Base-by-base conservation (phyloP, 2,329 filamentous ascomycete genomes). In the Didymella pomorum region DNA sequence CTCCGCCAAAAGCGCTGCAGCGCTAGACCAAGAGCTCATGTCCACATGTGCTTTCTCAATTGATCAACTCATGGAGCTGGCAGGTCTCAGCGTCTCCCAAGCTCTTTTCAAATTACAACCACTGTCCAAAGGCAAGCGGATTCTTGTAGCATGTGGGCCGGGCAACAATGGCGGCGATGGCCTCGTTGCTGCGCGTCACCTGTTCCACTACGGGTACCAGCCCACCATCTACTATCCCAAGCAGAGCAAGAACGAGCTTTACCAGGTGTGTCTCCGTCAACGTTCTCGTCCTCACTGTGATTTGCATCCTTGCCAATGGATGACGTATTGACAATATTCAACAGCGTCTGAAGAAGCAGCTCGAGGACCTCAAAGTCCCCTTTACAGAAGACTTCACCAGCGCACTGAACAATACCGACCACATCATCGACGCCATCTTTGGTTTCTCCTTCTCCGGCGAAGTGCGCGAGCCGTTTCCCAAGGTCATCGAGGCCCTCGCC, bases 11-110 rank as follows among this genome's bases (percentile, higher is more conserved):
- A 91, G 92, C 64, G 95, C 95, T 0, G 89, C 91, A 0, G 90
- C 92, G 46, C 85, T 99, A 18, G 95, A 99, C 75, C 89, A 91
- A 77, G 94, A 99, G 75, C 88, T 99, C 62, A 98, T 99, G 93
- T 91, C 87, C 73, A 87, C 88, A 0, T 86, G 87, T 37, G 93
- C 91, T 9, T 99, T 97, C 79, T 96, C 92, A 11, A 86, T 99
- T 54, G 95, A 98, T 74, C 95, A 99, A 78, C 82, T 99, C 47
- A 98, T 99, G 95, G 95, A 98, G 75, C 81, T 99, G 8, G 95
- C 95, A 42, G 95, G 95, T 0, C 84, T 99, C 0, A 93, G 93
- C 1, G 93, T 98, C 25, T 94, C 94, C 12, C 93, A 98, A 82
- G 93, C 56, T 94, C 92, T 98, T 7, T 96, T 91, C 78, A 87